phyloP scores from a whole-genome alignment of 2,329 filamentous ascomycete genomes.

The Paecilomyces sp. region DNA sequence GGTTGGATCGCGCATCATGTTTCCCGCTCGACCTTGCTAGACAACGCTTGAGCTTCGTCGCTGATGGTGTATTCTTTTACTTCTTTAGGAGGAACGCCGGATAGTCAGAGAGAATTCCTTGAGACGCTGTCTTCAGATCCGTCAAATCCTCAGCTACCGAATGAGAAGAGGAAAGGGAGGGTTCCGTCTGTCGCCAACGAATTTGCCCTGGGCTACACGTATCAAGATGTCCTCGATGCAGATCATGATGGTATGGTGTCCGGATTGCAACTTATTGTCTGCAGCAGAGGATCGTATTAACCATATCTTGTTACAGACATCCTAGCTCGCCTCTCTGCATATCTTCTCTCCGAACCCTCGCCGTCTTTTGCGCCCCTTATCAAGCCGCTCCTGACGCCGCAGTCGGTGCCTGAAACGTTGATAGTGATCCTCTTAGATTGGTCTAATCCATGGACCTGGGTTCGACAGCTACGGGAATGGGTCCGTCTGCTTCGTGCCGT shows the following conservation, averaged over 20 bases:
- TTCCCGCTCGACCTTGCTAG: constrained; percentile 4
- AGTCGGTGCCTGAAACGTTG: constrained; percentile 77
- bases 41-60: background rate
- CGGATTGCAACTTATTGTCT: background rate
- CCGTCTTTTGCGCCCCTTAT: constrained; percentile 75
- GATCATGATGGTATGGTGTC: constrained; percentile 70
- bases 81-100: constrained; percentile 64
- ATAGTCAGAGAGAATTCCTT: constrained; percentile 78
- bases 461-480: constrained; percentile 84
- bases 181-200: constrained; percentile 79
- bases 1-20: constrained; percentile 4
- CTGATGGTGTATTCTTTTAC: constrained; percentile 3
- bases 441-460: constrained; percentile 88
- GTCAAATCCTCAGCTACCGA: constrained; percentile 32
- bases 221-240: constrained; percentile 86
- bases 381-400: constrained; percentile 73
- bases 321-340: constrained; percentile 79
- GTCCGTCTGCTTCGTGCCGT: constrained; percentile 74
- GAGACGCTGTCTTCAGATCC: constrained; percentile 47
- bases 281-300: background rate
- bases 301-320: constrained; percentile 54
- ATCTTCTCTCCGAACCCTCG: constrained; percentile 80
- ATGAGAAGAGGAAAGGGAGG: constrained; percentile 45
- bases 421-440: constrained; percentile 92
- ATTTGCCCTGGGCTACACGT: constrained; percentile 89